Conservation (phyloP, 148 eudicot species). For the Rhododendron henanense region DNA sequence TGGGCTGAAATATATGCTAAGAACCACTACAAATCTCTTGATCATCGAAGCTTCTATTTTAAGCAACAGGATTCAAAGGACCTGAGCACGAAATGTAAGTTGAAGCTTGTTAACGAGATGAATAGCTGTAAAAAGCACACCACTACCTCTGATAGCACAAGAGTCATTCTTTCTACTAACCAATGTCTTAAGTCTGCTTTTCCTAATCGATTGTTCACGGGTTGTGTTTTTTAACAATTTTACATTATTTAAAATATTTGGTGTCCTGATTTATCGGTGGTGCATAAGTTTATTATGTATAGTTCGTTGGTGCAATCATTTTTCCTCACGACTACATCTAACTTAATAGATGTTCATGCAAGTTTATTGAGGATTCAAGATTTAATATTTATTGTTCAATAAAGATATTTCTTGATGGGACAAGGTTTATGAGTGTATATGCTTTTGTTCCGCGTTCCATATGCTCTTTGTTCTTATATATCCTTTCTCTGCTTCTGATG, state of each 20-base stretch:
- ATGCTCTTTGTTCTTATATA: constrained; percentile 13
- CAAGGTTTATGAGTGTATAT: background rate
- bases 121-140: background rate
- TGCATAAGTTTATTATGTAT: background rate
- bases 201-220: background rate
- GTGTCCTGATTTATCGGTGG: background rate
- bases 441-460: background rate
- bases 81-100: constrained; percentile 18
- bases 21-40: too few species aligned
- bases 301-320: background rate
- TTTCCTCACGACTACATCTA: background rate
- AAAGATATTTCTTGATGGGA: background rate
- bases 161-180: background rate
- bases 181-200: background rate
- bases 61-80: too few species aligned
- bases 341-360: background rate
- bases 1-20: too few species aligned
- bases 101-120: background rate
- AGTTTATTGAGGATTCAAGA: background rate
- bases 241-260: background rate
- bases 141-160: background rate
- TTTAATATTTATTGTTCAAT: too few species aligned
- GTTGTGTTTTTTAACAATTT: background rate
- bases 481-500: constrained; percentile 10
- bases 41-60: too few species aligned